Base-by-base conservation (phyloP, 768 basidiomycete genomes). In the Calocybe indica region DNA sequence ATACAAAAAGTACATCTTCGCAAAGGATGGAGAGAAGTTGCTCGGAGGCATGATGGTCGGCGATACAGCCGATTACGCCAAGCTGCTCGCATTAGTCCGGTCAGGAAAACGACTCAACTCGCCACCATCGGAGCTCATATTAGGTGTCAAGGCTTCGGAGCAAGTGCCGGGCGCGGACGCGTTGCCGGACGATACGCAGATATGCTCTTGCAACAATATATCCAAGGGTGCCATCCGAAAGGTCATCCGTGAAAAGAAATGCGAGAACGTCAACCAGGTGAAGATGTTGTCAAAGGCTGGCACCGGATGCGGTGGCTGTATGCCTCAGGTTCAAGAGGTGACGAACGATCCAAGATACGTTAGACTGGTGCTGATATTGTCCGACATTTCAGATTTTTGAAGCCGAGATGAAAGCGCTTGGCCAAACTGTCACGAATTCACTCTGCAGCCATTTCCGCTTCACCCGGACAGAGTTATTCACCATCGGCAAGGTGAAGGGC, bases 1-100 rank as follows among this genome's bases (percentile, higher is more conserved):
- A 7, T 89, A 88, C 69, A 87, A 88, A 64, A 88, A 86, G 66
- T 86, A 84, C 52, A 76, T 88, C 37, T 88, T 88, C 59, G 82
- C 75, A 8, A 72, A 73, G 6, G 83, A 88, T 56, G 86, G 85
- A 8, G 80, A 82, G 61, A 73, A 83, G 53, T 68, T 89, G 9
- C 64, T 89, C 3, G 86, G 86, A 9, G 86, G 86, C 3, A 85
- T 86, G 76, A 84, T 88, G 83, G 76, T 89, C n/a, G 86, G 85
- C 2, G 83, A 85, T 55, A 78, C 78, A 7, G 71, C 68, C 34
- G 81, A 84, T 57, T 86, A 80, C 55, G 74, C 80, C 48, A 85
- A 86, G 62, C 70, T 88, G 10, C 72, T 87, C n/a, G 68, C 79
- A 9, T 67, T 87, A 31, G 79, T 84, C 29, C 84, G 82, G 67